Percentiles rank a stretch among this genome's conserved stretches.
phyloP scores from a whole-genome alignment of 805 yeast species.

The Candida nanaspora region DNA sequence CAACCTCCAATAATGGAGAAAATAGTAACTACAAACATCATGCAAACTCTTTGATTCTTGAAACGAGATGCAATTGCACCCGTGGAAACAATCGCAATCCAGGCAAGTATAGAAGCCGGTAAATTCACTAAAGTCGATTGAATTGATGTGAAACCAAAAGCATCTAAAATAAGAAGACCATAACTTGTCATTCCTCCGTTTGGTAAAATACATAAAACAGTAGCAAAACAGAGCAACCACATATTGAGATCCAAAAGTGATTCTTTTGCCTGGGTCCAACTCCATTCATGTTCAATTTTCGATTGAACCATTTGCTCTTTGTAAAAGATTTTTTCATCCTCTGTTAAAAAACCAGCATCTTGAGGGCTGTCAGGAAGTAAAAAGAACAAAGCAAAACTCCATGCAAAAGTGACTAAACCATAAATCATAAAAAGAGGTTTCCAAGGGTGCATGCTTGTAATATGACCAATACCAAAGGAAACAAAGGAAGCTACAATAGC shows the following conservation, averaged over 20 bases:
- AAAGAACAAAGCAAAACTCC: constrained; percentile 11
- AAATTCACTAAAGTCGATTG: constrained; percentile 23
- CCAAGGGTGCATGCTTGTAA: constrained; percentile 33
- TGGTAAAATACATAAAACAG: constrained; percentile 38
- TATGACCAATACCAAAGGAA: constrained; percentile 18
- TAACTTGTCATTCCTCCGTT: constrained; percentile 53
- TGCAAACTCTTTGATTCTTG: constrained; percentile 14
- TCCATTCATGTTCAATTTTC: background rate
- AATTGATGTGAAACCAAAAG: constrained; percentile 22
- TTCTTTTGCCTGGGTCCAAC: constrained; percentile 31
- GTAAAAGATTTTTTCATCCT: constrained; percentile 34
- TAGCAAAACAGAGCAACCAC: constrained; percentile 24
- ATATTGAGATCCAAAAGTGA: constrained; percentile 32
- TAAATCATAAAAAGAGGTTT: constrained; percentile 34
- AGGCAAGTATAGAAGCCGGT: constrained; percentile 26
- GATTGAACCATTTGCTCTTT: constrained; percentile 28
- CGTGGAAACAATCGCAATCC: constrained; percentile 11
- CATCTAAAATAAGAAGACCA: constrained; percentile 36
- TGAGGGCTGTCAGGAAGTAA: constrained; percentile 36
- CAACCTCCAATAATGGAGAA: constrained; percentile 43
- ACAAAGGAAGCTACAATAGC: constrained; percentile 21
- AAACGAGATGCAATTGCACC: constrained; percentile 12
- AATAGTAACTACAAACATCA: constrained; percentile 46
- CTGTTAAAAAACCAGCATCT: constrained; percentile 34
- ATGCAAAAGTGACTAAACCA: constrained; percentile 36